Evolutionary conservation across 257 asterid species (phyloP), one percentile per base, ranked within the genome.

Genomic region (Mentha longifolia): DNA sequence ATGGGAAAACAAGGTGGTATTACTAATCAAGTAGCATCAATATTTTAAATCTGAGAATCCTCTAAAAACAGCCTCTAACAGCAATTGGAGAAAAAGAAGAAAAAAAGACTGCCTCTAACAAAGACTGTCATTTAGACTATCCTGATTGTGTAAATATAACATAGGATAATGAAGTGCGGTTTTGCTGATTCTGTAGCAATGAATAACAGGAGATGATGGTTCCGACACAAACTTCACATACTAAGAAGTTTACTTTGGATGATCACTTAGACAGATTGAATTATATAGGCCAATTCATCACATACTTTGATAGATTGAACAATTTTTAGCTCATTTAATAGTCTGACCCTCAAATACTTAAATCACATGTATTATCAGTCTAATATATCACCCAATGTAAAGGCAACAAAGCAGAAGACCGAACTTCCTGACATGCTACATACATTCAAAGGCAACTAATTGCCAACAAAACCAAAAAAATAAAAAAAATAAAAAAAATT

Each of bases 21-120:
- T 59, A 66, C 41, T 42, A 65, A 37, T 67, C 65, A 51, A 49
- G 39, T 56, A 66, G 46, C 45, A 74, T 68, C 42, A 56, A 76
- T 52, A 33, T 4, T 9, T 46, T 7, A 68, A 61, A 16, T 60
- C 22, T 22, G 17, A 56, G 65, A 30, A 46, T 2, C 1, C 19
- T 33, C 72, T 33, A 59, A 39, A 52, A 55, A 42, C 47, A 2
- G 47, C 47, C 12, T 42, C 39, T 35, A 35, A 35, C 39, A 35
- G 39, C 39, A 6, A 5, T 35, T 35, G 8, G 3, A 35, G 8
- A 35, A 5, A 35, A 35, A 6, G 8, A 35, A 5, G 8, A 35
- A 35, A 35, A 7, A 35, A 35, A 33, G 0, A 33, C 37, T 68
- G 68, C 25, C 69, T 55, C 45, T 20, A 57, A 43, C 25, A 41